A percentile compares a stretch with the other conserved stretches of the same genome.
Evolutionary conservation across 768 basidiomycete species (phyloP).

Genomic region (Lactarius quietus): DNA sequence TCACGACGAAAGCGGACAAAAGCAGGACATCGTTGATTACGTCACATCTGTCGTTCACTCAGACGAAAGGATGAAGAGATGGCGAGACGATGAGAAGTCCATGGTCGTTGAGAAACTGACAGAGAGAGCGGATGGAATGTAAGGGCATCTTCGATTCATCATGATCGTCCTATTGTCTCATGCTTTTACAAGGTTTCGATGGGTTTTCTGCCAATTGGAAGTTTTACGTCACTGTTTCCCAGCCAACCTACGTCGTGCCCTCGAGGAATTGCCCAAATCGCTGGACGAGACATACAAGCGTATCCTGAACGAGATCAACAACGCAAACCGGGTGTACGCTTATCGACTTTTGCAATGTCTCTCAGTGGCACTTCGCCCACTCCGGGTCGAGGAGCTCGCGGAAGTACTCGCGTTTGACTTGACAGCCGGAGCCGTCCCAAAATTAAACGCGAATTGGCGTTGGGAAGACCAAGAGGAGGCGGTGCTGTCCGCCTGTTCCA

Average conservation of each 20-base stretch:
- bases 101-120: neutral
- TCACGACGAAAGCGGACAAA: neutral
- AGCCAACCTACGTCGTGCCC: neutral
- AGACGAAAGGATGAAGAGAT: neutral
- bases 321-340: neutral
- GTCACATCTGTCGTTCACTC: neutral
- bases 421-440: neutral
- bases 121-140: neutral
- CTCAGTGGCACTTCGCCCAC: neutral
- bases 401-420: neutral
- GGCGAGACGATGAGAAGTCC: neutral
- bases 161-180: neutral
- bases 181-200: constrained; percentile 1
- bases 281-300: constrained; percentile 5
- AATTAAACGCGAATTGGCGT: neutral
- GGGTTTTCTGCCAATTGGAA: constrained; percentile 9
- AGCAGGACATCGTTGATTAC: neutral
- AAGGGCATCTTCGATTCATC: neutral
- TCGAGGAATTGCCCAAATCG: neutral
- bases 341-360: neutral
- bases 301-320: neutral
- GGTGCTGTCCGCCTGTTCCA: neutral
- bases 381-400: neutral
- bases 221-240: neutral
- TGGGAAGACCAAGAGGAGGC: neutral